phyloP scores from a whole-genome alignment of 2,329 filamentous ascomycete genomes.

The Myrmaecium sp. region DNA sequence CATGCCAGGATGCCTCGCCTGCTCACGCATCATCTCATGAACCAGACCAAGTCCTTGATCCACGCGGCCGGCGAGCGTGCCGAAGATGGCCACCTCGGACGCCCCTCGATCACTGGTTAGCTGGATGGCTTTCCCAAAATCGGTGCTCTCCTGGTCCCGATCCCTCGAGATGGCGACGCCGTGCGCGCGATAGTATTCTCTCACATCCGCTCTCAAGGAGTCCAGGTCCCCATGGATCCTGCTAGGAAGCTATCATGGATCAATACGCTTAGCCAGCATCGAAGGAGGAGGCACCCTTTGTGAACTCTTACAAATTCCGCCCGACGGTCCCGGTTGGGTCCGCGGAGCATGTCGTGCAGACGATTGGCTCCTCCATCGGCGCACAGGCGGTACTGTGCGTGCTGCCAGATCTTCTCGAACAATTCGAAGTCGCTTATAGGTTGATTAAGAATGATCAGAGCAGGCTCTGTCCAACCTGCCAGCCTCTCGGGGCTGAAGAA shows the following conservation, averaged over 20 bases:
- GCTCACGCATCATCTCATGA: constrained; percentile 56
- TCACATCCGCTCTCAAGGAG: constrained; percentile 49
- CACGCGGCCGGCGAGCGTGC: constrained; percentile 74
- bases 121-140: constrained; percentile 71
- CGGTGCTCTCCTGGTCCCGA: constrained; percentile 71
- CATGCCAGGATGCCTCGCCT: constrained; percentile 23
- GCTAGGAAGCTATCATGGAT: constrained; percentile 23
- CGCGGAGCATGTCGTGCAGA: constrained; percentile 37
- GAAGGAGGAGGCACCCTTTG: constrained; percentile 12
- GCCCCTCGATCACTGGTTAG: constrained; percentile 11
- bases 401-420: constrained; percentile 28
- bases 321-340: constrained; percentile 10
- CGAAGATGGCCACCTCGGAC: constrained; percentile 56
- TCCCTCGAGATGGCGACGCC: constrained; percentile 48
- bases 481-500: too few relatives aligned
- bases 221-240: constrained; percentile 83
- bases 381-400: constrained; percentile 52
- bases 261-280: neutral
- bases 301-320: constrained; percentile 15
- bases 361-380: constrained; percentile 86
- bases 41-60: constrained; percentile 85
- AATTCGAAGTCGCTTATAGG: constrained; percentile 30
- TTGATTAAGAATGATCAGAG: constrained; percentile 29
- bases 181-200: constrained; percentile 47
- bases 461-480: too few relatives aligned